Evolutionary conservation across 148 eudicot genomes (phyloP), one percentile per base, ranked within the genome.

Genomic region (Silene latifolia): DNA sequence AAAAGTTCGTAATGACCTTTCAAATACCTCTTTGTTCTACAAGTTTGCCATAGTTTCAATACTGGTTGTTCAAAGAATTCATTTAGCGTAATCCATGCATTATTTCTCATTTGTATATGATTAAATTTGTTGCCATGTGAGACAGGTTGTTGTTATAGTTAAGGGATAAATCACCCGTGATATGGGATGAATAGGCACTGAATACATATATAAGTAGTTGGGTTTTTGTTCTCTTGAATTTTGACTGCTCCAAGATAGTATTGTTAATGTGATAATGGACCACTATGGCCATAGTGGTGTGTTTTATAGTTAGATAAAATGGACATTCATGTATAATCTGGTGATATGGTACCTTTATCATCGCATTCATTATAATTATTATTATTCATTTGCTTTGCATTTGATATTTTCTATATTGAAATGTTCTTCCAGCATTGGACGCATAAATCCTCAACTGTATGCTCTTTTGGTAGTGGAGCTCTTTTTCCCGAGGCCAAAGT

Each of bases 371-470:
- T 29, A 4, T 29, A 1, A 4, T 29, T 29, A 4, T 29, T 29
- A 29, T 29, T 29, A 29, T 29, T 29, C 32, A 29, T 29, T 29
- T 29, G 32, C 32, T 29, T 29, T 29, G 62, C 42, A 62, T 71
- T 56, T 72, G 73, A 51, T 80, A 25, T 42, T 11, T 65, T 53
- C 73, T 64, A 54, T 69, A 57, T 48, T 80, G 60, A 14, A 27
- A 72, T 78, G 67, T 24, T 75, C 23, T 74, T 75, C 81, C 90
- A 95, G 99, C 83, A 90, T 96, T 86, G 99, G 99, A 58, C 91
- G 86, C 67, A 91, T 96, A 74, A 89, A 96, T 80, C 88, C 98
- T 53, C 90, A 87, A 80, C 82, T 96, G 35, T 87, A 85, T 87
- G 88, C 93, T 76, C 82, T n/a, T n/a, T 96, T 74, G 98, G 85